Conservation (phyloP, 2,329 filamentous ascomycete species). For the Colletotrichum sp. region DNA sequence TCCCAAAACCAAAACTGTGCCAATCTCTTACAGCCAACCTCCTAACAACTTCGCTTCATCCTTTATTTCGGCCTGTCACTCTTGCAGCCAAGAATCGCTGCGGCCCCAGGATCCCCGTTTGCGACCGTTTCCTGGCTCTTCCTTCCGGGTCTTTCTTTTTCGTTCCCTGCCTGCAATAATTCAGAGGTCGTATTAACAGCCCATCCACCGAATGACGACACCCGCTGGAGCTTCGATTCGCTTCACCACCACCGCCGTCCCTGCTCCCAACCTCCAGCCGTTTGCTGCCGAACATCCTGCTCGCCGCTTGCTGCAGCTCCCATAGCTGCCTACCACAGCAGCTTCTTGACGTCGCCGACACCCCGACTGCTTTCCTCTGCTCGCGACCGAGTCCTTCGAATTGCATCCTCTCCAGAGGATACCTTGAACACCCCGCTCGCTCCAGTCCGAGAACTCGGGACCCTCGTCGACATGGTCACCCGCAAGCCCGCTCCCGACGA, state of each 20-base stretch:
- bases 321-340: neutral
- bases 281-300: neutral
- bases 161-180: neutral
- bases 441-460: constrained; percentile 12
- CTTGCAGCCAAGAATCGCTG: neutral
- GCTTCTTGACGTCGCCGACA: neutral
- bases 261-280: neutral
- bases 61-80: neutral
- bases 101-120: neutral
- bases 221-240: constrained; percentile 9
- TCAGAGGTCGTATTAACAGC: neutral
- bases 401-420: neutral
- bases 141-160: neutral
- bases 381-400: neutral
- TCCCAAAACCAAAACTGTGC: neutral
- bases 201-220: constrained; percentile 20
- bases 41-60: neutral
- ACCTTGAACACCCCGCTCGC: neutral
- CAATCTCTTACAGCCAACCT: neutral
- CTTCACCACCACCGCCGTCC: neutral
- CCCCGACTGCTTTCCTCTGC: neutral
- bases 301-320: neutral
- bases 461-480: constrained; percentile 41
- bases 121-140: neutral
- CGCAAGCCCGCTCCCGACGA: constrained; percentile 42